Percentiles rank a stretch among this genome's conserved stretches.
Conservation (phyloP, 2,329 filamentous ascomycete species). For the Pseudogymnoascus sp. region DNA sequence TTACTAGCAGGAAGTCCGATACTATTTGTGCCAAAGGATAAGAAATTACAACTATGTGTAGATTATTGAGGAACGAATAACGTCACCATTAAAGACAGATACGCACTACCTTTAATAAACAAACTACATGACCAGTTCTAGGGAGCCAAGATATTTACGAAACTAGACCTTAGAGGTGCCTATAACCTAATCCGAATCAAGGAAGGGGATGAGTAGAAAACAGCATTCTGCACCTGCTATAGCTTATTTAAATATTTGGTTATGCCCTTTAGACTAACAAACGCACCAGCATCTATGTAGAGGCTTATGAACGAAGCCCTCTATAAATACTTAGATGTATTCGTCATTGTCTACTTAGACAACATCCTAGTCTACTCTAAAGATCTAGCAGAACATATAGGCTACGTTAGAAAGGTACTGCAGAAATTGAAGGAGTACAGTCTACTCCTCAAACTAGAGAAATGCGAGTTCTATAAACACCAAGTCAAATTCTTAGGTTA, state of each 20-base stretch:
- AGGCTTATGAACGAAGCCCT: constrained; percentile 23
- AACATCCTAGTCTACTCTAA: constrained; percentile 28
- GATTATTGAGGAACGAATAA: constrained; percentile 32
- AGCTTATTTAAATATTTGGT: constrained; percentile 31
- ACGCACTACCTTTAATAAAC: constrained; percentile 27
- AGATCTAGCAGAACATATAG: constrained; percentile 12
- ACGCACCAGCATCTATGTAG: constrained; percentile 23
- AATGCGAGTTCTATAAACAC: constrained; percentile 17
- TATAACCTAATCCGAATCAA: constrained; percentile 31
- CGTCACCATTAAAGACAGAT: constrained; percentile 30
- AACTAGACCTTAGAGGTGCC: constrained; percentile 21
- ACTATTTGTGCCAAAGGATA: constrained; percentile 29
- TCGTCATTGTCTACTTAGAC: constrained; percentile 23
- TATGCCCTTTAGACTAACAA: constrained; percentile 23
- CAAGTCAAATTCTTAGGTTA: constrained; percentile 18
- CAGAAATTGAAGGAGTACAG: neutral
- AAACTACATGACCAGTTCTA: constrained; percentile 26
- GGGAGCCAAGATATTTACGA: too few relatives aligned
- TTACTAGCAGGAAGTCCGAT: constrained; percentile 20
- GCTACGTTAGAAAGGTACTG: constrained; percentile 11
- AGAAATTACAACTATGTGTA: constrained; percentile 28
- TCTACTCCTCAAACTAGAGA: neutral
- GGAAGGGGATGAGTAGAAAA: constrained; percentile 32
- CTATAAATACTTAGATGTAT: neutral
- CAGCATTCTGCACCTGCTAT: constrained; percentile 28